These are phyloP conservation scores for Ophiocordyceps polyrhachis-furcata DNA, from an alignment of 2,329 filamentous ascomycete species.

Conservation along the genomic window DNA sequence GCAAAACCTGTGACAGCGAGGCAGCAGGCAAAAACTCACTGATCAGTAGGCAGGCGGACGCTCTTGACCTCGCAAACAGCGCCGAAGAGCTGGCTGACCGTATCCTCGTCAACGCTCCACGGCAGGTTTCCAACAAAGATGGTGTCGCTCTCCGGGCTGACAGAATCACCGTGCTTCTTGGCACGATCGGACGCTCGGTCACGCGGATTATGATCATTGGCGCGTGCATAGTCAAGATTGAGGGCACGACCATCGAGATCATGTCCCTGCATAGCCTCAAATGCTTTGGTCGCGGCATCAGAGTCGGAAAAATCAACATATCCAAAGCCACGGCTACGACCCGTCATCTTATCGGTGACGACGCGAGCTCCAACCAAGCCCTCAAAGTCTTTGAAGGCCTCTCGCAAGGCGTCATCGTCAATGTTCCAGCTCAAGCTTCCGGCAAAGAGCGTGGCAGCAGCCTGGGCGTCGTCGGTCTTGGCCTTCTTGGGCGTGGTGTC, in stretches of 20 bases:
- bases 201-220: constrained; percentile 30
- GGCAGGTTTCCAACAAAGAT: constrained; percentile 84
- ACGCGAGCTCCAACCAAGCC: constrained; percentile 57
- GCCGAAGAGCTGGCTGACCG: constrained; percentile 55
- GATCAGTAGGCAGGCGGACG: constrained; percentile 76
- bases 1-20: too few relatives aligned
- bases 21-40: constrained; percentile 23
- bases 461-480: constrained; percentile 35
- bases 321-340: constrained; percentile 80
- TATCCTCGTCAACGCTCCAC: constrained; percentile 64
- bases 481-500: constrained; percentile 43
- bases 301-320: constrained; percentile 70
- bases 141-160: constrained; percentile 67
- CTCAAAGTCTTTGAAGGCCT: constrained; percentile 66
- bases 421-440: constrained; percentile 85
- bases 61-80: constrained; percentile 53
- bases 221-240: constrained; percentile 60
- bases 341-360: constrained; percentile 63
- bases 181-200: constrained; percentile 46
- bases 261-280: constrained; percentile 53
- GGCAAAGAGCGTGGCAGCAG: constrained; percentile 54
- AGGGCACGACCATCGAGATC: constrained; percentile 58
- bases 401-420: constrained; percentile 62
- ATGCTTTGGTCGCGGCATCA: constrained; percentile 51
- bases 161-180: constrained; percentile 55